Conservation (phyloP, 805 yeast species). For the Barnettozyma californica region DNA sequence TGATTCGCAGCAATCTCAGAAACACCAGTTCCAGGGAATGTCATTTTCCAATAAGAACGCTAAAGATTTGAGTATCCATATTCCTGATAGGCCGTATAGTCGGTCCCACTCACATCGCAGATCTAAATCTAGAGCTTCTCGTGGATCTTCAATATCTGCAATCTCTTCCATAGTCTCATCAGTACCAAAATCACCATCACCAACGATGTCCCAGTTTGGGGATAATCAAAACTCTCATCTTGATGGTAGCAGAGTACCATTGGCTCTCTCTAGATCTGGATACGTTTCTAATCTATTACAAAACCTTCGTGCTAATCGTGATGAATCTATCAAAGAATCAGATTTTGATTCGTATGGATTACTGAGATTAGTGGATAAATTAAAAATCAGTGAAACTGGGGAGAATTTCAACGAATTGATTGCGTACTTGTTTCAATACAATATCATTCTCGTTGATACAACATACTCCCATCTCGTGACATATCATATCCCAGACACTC, state of each 20-base stretch:
- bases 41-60: conserved; percentile 21
- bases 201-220: conserved; percentile 7
- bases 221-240: conserved; percentile 4
- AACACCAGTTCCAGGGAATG: conserved; percentile 3
- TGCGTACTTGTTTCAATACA: conserved; percentile 31
- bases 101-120: conserved; percentile 2
- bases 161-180: conserved; percentile 25
- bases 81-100: conserved; percentile 12
- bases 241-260: conserved; percentile 7
- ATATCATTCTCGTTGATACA: conserved; percentile 12
- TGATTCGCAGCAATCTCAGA: neutral
- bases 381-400: conserved; percentile 28
- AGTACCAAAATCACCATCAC: conserved; percentile 24
- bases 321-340: conserved; percentile 18
- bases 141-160: conserved; percentile 27
- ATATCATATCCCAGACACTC: conserved; percentile 6
- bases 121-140: conserved; percentile 13
- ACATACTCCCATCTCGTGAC: conserved; percentile 8
- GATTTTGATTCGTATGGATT: conserved; percentile 31
- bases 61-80: conserved; percentile 22
- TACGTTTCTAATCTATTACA: conserved; percentile 11
- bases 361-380: conserved; percentile 31
- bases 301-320: conserved; percentile 13
- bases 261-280: conserved; percentile 19
- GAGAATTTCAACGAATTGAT: conserved; percentile 23